Percentiles rank a stretch among this genome's conserved stretches.
phyloP scores from a whole-genome alignment of 2,329 filamentous ascomycete species.

The Botrytis deweyae region DNA sequence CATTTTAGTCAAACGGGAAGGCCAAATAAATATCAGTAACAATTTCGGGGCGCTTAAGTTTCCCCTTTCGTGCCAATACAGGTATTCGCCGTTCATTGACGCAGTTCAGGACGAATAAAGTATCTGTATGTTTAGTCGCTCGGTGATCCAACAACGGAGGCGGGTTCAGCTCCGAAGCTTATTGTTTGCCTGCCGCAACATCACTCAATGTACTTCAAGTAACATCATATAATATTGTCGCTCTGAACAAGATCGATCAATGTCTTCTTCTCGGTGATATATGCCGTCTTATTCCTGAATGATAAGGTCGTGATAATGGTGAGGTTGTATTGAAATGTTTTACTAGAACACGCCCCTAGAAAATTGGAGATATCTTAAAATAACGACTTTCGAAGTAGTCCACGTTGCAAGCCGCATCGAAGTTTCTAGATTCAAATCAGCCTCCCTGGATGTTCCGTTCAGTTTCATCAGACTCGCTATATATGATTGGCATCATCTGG shows the following conservation, averaged over 20 bases:
- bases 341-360: not conserved
- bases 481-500: too few species aligned
- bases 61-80: not conserved
- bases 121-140: too few species aligned
- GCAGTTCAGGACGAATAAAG: not conserved
- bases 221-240: not conserved
- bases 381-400: not conserved
- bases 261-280: not conserved
- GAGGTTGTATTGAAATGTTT: not conserved
- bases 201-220: not conserved
- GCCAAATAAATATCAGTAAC: not conserved
- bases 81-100: not conserved
- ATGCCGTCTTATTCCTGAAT: not conserved
- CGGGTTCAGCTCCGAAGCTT: constrained; percentile 8
- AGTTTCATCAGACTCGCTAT: not conserved
- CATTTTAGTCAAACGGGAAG: not conserved
- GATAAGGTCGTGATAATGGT: not conserved
- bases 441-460: not conserved
- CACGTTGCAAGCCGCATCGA: not conserved
- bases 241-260: not conserved
- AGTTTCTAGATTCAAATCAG: not conserved
- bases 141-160: not conserved
- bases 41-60: not conserved
- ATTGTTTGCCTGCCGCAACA: not conserved
- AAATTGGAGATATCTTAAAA: not conserved